Conservation (phyloP, 129 eudicot genomes). For the carrot (Daucus carota) region DNA sequence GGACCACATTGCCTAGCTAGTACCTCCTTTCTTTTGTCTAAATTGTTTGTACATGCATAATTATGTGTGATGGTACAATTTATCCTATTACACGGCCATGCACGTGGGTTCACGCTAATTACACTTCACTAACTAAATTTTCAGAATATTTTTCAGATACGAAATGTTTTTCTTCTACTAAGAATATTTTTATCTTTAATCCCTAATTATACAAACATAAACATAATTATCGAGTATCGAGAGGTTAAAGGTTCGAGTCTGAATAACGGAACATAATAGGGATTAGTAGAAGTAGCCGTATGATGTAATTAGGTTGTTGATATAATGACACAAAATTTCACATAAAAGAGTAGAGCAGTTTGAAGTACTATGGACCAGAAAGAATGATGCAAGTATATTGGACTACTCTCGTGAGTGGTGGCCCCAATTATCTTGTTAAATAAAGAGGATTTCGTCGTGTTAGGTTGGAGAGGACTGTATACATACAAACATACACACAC, state of each 20-base stretch:
- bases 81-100: background rate
- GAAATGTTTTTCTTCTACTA: background rate
- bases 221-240: no score
- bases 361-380: background rate
- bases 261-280: no score
- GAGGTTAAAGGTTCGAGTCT: no score
- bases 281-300: background rate
- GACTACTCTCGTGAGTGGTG: slow-evolving; percentile 8
- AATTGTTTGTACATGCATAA: slow-evolving; percentile 5
- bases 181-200: no score
- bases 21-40: slow-evolving; percentile 2
- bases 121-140: background rate
- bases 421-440: background rate
- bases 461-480: background rate
- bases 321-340: background rate
- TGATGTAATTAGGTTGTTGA: background rate
- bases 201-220: no score
- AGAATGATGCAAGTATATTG: slow-evolving; percentile 6
- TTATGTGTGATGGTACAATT: background rate
- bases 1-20: slow-evolving; percentile 8
- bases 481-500: background rate
- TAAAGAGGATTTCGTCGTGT: background rate
- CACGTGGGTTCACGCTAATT: background rate
- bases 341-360: background rate
- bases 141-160: background rate